Evolutionary conservation across 805 yeast species (phyloP), one percentile per base, ranked within the genome.

Genomic region (Kluyveromyces siamensis): DNA sequence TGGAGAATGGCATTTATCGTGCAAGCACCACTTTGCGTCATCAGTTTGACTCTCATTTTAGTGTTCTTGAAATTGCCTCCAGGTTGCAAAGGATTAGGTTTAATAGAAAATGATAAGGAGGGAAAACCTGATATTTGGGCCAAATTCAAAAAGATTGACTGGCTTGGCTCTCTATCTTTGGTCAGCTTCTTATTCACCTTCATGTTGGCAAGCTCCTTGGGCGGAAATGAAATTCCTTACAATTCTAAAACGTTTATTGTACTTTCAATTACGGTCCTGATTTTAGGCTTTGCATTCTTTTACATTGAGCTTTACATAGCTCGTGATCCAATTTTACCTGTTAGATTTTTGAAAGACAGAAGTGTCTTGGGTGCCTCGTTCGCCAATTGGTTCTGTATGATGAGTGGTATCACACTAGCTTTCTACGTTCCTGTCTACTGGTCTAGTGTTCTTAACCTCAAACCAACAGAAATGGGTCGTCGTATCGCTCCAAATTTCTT

Each of bases 1-100:
- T 86, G 95, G 95, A 71, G 89, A 60, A 71, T 69, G 66, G 79
- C 83, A 2, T 80, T 80, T 57, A 54, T 72, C 25, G 51, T 72
- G 37, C 83, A 81, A 58, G 70, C 76, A 10, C 80, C 84, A n/a
- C 62, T 77, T 17, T 69, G 80, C 18, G 21, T 73, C 46, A 48
- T 65, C 18, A 81, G 86, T 71, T 75, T 80, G 4, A 55, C 73
- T 48, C 43, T 74, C 44, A 72, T 74, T 17, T 69, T 72, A 21
- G 16, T 70, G 35, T 66, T 75, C 35, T 58, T 69, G 46, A 60
- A 67, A 55, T 48, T 65, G 16, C 70, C 66, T 13, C 18, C 52
- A 73, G 73, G 4, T 62, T 68, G 27, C 56, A 63, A 37, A 70
- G 73, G 37, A 51, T 65, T 35, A 18, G 53, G 51, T 13, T 21